These are phyloP conservation scores for Periglandula ipomoeae DNA, from an alignment of 2,329 filamentous ascomycete species.

Conservation along the genomic window DNA sequence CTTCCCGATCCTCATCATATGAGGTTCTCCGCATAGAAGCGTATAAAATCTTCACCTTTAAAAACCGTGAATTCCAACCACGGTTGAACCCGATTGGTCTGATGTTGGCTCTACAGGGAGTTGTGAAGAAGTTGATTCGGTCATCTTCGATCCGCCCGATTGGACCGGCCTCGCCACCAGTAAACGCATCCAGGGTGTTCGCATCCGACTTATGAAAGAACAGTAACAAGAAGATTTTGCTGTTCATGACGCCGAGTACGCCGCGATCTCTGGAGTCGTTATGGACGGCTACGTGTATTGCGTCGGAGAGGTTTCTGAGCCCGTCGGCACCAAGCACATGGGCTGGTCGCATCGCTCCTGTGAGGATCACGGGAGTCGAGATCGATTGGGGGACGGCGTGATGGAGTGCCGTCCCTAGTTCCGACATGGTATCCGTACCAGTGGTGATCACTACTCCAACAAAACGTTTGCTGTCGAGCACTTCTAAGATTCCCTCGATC, in stretches of 20 bases:
- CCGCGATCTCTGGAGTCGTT: slow-evolving; percentile 39
- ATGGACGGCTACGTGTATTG: slow-evolving; percentile 45
- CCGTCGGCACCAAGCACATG: slow-evolving; percentile 55
- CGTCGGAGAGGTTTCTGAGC: slow-evolving; percentile 51
- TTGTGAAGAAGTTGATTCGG: slow-evolving; percentile 51
- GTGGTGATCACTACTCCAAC: slow-evolving; percentile 52
- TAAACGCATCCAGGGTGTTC: slow-evolving; percentile 55
- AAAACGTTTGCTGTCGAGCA: slow-evolving; percentile 24
- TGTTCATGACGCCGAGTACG: slow-evolving; percentile 52
- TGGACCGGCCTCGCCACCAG: slow-evolving; percentile 44
- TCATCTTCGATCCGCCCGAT: slow-evolving; percentile 50
- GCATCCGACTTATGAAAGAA: slow-evolving; percentile 54
- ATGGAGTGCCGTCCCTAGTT: slow-evolving; percentile 27
- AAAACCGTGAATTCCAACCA: slow-evolving; percentile 28
- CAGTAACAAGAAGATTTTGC: slow-evolving; percentile 47
- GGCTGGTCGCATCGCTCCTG: slow-evolving; percentile 54
- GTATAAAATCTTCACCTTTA: slow-evolving; percentile 11
- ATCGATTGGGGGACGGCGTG: not conserved
- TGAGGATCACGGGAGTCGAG: slow-evolving; percentile 39
- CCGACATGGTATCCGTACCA: slow-evolving; percentile 57
- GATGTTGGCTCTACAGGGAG: slow-evolving; percentile 25
- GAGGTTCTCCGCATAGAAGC: not conserved
- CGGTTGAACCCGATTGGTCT: too few relatives aligned
- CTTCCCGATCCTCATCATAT: not conserved
- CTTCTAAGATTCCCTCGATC: slow-evolving; percentile 39